Conservation (phyloP, 2,329 filamentous ascomycete genomes). For the Colletotrichum musae region DNA sequence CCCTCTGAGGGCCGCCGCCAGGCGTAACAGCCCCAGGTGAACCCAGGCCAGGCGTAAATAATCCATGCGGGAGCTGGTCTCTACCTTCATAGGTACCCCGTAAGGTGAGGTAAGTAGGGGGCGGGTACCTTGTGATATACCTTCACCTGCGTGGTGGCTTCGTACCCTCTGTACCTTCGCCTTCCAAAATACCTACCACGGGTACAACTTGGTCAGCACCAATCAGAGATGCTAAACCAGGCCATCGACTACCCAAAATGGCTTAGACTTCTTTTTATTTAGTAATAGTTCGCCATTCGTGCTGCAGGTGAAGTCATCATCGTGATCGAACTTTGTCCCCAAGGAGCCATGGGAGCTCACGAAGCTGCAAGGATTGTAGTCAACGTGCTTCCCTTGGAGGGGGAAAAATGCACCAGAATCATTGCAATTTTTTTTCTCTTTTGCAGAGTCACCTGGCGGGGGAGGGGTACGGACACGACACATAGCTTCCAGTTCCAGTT, state of each 20-base stretch:
- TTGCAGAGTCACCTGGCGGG: constrained; percentile 32
- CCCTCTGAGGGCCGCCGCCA: neutral
- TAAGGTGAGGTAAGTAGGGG: neutral
- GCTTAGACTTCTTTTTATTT: constrained; percentile 36
- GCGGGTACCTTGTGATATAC: neutral
- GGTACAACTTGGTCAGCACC: constrained; percentile 4
- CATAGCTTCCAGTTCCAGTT: no score
- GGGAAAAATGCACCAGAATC: constrained; percentile 23
- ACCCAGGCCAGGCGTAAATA: neutral
- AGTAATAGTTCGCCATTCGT: constrained; percentile 38
- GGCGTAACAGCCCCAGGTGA: constrained; percentile 6
- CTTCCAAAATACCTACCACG: neutral
- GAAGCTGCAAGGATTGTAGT: constrained; percentile 40
- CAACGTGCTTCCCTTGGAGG: constrained; percentile 28
- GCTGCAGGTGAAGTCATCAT: constrained; percentile 43
- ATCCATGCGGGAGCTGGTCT: neutral
- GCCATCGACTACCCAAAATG: constrained; percentile 25
- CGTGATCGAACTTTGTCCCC: constrained; percentile 37
- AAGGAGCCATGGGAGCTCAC: constrained; percentile 21
- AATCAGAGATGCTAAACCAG: constrained; percentile 22
- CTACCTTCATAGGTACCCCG: neutral
- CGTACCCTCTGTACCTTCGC: no score
- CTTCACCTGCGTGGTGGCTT: no score
- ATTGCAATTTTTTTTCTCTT: constrained; percentile 7
- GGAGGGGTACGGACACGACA: constrained; percentile 9